Percentiles rank a stretch among this genome's conserved stretches.
Conservation (phyloP, 805 yeast species). For the Jamesozyma rosinii region DNA sequence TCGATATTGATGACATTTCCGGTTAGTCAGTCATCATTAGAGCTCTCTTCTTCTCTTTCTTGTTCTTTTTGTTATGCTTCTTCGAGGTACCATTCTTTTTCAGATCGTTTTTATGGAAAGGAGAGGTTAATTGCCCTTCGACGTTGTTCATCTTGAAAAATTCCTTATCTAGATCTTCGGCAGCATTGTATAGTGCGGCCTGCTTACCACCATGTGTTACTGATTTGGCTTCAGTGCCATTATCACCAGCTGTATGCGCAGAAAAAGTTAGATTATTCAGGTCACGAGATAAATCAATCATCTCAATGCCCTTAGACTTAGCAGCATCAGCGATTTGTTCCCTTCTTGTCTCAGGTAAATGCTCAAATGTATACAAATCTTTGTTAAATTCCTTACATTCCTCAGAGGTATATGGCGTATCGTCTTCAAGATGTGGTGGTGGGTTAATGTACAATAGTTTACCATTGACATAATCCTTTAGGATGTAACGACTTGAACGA, state of each 20-base stretch:
- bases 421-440: slow-evolving; percentile 66
- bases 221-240: slow-evolving; percentile 37
- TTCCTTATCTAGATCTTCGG: slow-evolving; percentile 76
- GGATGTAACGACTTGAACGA: slow-evolving; percentile 82
- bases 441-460: slow-evolving; percentile 77
- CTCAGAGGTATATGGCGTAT: slow-evolving; percentile 41
- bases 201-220: slow-evolving; percentile 73
- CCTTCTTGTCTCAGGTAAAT: slow-evolving; percentile 63
- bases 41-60: slow-evolving; percentile 47
- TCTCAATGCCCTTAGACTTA: slow-evolving; percentile 44
- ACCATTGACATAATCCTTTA: slow-evolving; percentile 93
- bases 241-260: slow-evolving; percentile 54
- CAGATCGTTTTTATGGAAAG: slow-evolving; percentile 55
- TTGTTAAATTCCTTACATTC: slow-evolving; percentile 59
- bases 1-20: neutral
- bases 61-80: slow-evolving; percentile 71
- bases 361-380: slow-evolving; percentile 57
- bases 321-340: slow-evolving; percentile 63
- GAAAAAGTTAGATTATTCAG: slow-evolving; percentile 68
- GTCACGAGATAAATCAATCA: slow-evolving; percentile 60
- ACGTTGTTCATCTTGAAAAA: slow-evolving; percentile 65
- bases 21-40: slow-evolving; percentile 12
- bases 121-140: slow-evolving; percentile 53
- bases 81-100: slow-evolving; percentile 31
- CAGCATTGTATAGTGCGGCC: slow-evolving; percentile 68